These are phyloP conservation scores for Plasmodium chabaudi DNA, from an alignment of 169 alveolate genomes.

Conservation along the genomic window DNA sequence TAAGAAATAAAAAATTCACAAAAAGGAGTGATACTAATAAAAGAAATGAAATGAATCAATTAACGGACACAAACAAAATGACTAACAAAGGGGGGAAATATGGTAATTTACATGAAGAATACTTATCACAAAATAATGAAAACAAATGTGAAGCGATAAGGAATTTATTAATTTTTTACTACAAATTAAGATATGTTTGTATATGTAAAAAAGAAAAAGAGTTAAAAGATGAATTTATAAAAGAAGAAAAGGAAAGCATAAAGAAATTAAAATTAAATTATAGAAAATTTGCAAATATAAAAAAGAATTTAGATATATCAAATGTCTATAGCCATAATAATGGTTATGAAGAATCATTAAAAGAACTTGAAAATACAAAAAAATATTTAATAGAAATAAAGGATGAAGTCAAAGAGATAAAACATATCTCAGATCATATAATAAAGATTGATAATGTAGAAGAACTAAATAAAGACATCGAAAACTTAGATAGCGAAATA, in stretches of 20 bases:
- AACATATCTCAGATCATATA: constrained; percentile 41
- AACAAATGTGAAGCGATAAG: constrained; percentile 35
- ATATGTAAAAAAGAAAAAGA: constrained; percentile 64
- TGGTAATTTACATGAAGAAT: constrained; percentile 10
- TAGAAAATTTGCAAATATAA: constrained; percentile 44
- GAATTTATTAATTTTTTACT: constrained; percentile 40
- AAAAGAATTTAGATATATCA: constrained; percentile 55
- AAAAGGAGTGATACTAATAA: neutral
- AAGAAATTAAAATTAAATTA: constrained; percentile 43
- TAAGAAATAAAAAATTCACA: constrained; percentile 19
- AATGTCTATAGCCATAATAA: constrained; percentile 49
- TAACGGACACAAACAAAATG: neutral
- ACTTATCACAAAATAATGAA: constrained; percentile 7
- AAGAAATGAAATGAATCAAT: neutral
- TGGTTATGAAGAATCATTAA: constrained; percentile 43
- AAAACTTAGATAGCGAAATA: constrained; percentile 37
- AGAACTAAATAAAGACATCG: constrained; percentile 56
- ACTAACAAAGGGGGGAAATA: neutral
- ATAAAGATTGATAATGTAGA: constrained; percentile 63
- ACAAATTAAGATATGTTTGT: constrained; percentile 55
- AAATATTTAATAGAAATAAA: constrained; percentile 47
- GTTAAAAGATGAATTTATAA: constrained; percentile 41
- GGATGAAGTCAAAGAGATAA: constrained; percentile 41
- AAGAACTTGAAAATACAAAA: constrained; percentile 52
- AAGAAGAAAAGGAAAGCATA: constrained; percentile 71